Conservation (phyloP, 495 filamentous ascomycete species). For the Cryomyces antarcticus region DNA sequence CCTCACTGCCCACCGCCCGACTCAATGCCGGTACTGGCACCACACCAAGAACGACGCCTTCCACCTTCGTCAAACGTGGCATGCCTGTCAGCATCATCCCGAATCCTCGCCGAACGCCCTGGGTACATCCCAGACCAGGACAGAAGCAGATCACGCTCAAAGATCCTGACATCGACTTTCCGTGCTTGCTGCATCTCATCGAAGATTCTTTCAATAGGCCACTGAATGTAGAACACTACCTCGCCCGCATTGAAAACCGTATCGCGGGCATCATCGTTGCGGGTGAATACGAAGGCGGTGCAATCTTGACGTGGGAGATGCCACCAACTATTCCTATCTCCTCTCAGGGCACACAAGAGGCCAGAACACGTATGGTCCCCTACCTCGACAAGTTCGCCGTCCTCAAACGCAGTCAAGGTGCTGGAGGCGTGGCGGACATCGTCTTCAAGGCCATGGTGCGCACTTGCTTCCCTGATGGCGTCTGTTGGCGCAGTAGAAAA, state of each 20-base stretch:
- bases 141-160: slow-evolving; percentile 33
- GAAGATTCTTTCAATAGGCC: slow-evolving; percentile 83
- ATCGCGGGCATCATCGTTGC: slow-evolving; percentile 86
- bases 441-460: slow-evolving; percentile 92
- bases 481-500: slow-evolving; percentile 21
- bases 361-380: slow-evolving; percentile 45
- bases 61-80: slow-evolving; percentile 77
- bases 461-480: slow-evolving; percentile 48
- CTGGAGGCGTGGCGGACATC: slow-evolving; percentile 81
- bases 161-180: slow-evolving; percentile 62
- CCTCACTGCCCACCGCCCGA: slow-evolving; percentile 59
- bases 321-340: slow-evolving; percentile 32
- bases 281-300: slow-evolving; percentile 90
- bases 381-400: slow-evolving; percentile 98
- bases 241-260: slow-evolving; percentile 50
- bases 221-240: slow-evolving; percentile 66
- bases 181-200: slow-evolving; percentile 66
- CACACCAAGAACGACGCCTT: slow-evolving; percentile 20
- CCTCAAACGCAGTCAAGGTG: slow-evolving; percentile 66
- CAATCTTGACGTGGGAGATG: slow-evolving; percentile 84
- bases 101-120: slow-evolving; percentile 37
- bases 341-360: slow-evolving; percentile 29
- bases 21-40: slow-evolving; percentile 15
- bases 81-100: slow-evolving; percentile 75
- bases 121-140: slow-evolving; percentile 38